Evolutionary conservation across 1,139 yeast genomes (phyloP).

Genomic region (Yamadazyma mexicana): DNA sequence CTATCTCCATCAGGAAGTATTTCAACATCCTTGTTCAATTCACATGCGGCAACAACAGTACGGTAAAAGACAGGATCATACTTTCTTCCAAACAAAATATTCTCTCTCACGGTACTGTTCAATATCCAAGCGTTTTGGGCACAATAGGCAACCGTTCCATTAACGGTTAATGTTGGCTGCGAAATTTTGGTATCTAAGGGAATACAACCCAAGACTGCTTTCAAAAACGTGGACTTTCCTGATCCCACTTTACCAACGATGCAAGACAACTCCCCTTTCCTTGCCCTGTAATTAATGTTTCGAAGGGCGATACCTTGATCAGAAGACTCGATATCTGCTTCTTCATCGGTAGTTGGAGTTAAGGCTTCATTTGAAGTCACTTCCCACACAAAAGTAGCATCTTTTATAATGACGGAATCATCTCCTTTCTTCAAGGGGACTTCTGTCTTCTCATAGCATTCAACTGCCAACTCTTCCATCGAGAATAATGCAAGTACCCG

Average conservation of each 20-base stretch:
- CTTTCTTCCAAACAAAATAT: slow-evolving; percentile 40
- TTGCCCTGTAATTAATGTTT: slow-evolving; percentile 53
- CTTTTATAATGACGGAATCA: slow-evolving; percentile 17
- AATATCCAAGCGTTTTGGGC: slow-evolving; percentile 42
- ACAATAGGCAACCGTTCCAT: slow-evolving; percentile 36
- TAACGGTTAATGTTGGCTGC: slow-evolving; percentile 14
- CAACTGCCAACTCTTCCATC: slow-evolving; percentile 33
- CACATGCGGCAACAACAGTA: slow-evolving; percentile 37
- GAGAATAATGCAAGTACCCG: slow-evolving; percentile 33
- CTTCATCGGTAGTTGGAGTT: slow-evolving; percentile 43
- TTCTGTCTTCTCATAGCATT: slow-evolving; percentile 16
- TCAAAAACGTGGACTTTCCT: slow-evolving; percentile 74
- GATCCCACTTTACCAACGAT: slow-evolving; percentile 79
- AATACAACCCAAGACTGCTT: slow-evolving; percentile 60
- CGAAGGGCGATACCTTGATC: slow-evolving; percentile 44
- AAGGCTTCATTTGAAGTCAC: slow-evolving; percentile 27
- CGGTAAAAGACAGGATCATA: slow-evolving; percentile 28
- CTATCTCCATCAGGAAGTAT: slow-evolving; percentile 41
- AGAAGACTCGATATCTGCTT: slow-evolving; percentile 26
- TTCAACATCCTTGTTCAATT: slow-evolving; percentile 33
- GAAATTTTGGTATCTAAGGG: slow-evolving; percentile 16
- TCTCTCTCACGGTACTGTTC: slow-evolving; percentile 40
- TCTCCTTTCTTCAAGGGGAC: slow-evolving; percentile 16
- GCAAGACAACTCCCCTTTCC: slow-evolving; percentile 65
- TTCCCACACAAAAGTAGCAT: slow-evolving; percentile 26